Conservation (phyloP, 2,329 filamentous ascomycete genomes). For the Neofusicoccum ribis region DNA sequence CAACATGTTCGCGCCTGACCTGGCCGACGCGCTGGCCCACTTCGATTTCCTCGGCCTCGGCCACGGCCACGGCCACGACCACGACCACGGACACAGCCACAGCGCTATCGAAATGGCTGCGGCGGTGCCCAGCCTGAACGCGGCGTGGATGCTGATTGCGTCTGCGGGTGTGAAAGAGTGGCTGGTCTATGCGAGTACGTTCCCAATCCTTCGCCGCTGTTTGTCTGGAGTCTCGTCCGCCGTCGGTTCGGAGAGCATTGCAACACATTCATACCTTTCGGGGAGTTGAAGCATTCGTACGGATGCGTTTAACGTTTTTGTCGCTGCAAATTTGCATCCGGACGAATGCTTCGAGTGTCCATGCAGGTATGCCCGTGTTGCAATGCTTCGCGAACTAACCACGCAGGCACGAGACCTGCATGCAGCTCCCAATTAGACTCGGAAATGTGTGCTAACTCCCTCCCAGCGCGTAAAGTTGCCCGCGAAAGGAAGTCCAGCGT, state of each 20-base stretch:
- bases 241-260: no score
- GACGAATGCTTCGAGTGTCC: no score
- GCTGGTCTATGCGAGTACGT: slow-evolving; percentile 87
- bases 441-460: slow-evolving; percentile 26
- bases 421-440: not conserved
- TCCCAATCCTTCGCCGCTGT: not conserved
- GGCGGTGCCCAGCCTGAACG: slow-evolving; percentile 76
- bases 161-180: slow-evolving; percentile 95
- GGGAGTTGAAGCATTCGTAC: no score
- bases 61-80: slow-evolving; percentile 60
- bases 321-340: no score
- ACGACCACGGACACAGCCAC: slow-evolving; percentile 36
- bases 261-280: no score
- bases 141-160: slow-evolving; percentile 88
- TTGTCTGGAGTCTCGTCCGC: not conserved
- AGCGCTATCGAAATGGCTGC: slow-evolving; percentile 48
- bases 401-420: no score
- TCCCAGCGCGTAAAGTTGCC: slow-evolving; percentile 87
- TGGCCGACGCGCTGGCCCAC: slow-evolving; percentile 44
- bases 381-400: no score
- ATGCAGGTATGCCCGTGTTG: no score
- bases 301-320: no score
- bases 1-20: slow-evolving; percentile 51
- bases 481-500: slow-evolving; percentile 93
- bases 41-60: slow-evolving; percentile 52